Percentiles rank a stretch among this genome's conserved stretches.
phyloP scores from a whole-genome alignment of 108 stramenopile species.

The Cyclotella kingstonii region DNA sequence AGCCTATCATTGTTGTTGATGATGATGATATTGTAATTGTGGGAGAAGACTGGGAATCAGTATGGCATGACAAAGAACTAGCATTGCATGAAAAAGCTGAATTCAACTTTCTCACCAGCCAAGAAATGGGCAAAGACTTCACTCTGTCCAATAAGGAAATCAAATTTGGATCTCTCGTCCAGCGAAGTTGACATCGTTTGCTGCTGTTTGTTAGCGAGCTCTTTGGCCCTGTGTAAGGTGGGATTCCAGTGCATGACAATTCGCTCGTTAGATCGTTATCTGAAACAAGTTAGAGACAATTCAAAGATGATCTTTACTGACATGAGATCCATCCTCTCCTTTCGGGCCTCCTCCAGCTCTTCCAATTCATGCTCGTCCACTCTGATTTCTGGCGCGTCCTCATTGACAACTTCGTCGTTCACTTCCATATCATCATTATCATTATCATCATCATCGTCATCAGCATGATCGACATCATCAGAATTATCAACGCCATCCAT shows the following conservation, averaged over 20 bases:
- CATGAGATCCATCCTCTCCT: constrained; percentile 21
- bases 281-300: background rate
- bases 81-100: constrained; percentile 1
- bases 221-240: constrained; percentile 10
- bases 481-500: background rate
- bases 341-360: constrained; percentile 9
- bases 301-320: background rate
- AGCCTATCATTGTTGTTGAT: constrained; percentile 47
- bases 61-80: background rate
- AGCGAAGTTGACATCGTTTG: background rate
- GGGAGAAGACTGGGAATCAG: constrained; percentile 15
- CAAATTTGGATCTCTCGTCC: constrained; percentile 56
- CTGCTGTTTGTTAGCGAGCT: constrained; percentile 9
- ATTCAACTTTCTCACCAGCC: constrained; percentile 52
- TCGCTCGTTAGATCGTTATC: background rate
- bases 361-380: constrained; percentile 19
- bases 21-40: too few species aligned
- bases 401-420: background rate
- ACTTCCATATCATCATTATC: background rate
- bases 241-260: background rate
- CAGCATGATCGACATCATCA: background rate
- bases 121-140: constrained; percentile 99
- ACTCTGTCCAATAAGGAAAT: constrained; percentile 92
- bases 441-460: background rate
- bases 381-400: background rate